Conservation (phyloP, 2,329 filamentous ascomycete genomes). For the Hymenotorrendiella dingleyae region DNA sequence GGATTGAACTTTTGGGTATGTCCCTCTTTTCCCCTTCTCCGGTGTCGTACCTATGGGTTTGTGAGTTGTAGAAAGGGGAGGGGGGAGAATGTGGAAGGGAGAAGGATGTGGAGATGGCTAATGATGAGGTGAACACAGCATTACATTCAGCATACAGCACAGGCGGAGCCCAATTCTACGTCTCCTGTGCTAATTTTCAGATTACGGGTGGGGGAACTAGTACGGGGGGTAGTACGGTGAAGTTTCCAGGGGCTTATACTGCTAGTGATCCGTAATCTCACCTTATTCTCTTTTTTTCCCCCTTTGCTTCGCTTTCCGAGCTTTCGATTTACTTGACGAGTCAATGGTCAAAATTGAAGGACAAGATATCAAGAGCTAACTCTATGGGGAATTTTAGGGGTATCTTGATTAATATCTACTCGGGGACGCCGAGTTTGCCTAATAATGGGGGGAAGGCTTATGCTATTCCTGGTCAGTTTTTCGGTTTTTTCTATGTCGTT, state of each 20-base stretch:
- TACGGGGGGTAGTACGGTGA: conserved; percentile 34
- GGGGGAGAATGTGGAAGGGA: too few species aligned
- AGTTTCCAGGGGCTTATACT: conserved; percentile 44
- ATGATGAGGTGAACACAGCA: conserved; percentile 3
- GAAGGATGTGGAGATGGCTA: too few species aligned
- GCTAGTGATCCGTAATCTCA: conserved; percentile 41
- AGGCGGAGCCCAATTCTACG: conserved; percentile 24
- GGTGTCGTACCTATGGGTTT: background rate
- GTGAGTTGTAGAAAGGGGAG: too few species aligned
- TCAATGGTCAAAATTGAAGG: too few species aligned
- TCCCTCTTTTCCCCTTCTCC: conserved; percentile 13
- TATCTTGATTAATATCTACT: conserved; percentile 31
- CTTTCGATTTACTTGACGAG: too few species aligned
- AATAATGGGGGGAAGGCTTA: conserved; percentile 37
- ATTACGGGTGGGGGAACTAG: conserved; percentile 40
- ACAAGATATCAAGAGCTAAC: too few species aligned
- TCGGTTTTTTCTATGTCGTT: too few species aligned
- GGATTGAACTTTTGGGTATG: conserved; percentile 43
- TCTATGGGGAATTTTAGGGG: conserved; percentile 29
- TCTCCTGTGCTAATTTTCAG: conserved; percentile 38
- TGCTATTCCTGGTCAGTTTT: conserved; percentile 33
- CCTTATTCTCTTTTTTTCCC: background rate
- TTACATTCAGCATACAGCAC: conserved; percentile 42
- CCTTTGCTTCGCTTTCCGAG: background rate
- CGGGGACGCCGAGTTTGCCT: conserved; percentile 28